Percentiles rank a stretch among this genome's conserved stretches.
Conservation (phyloP, 1,139 yeast genomes). For the Saccharomyces hybrid region DNA sequence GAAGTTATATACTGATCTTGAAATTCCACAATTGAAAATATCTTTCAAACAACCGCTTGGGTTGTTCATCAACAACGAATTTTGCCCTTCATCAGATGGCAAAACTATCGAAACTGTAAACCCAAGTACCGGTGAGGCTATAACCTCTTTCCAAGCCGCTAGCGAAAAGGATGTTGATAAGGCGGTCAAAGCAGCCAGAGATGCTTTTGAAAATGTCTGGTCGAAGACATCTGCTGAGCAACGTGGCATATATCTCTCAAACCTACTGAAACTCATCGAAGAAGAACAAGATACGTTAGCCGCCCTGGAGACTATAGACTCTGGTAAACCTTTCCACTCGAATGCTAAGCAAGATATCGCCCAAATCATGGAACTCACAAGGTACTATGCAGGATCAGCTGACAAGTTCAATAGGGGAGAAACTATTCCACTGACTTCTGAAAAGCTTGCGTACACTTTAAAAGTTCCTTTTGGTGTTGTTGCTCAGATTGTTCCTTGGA, state of each 20-base stretch:
- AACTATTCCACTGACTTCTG: conserved; percentile 56
- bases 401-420: conserved; percentile 69
- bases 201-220: conserved; percentile 55
- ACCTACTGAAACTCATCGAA: conserved; percentile 46
- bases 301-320: conserved; percentile 54
- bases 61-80: conserved; percentile 58
- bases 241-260: conserved; percentile 42
- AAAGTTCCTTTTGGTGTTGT: conserved; percentile 80
- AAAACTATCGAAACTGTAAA: conserved; percentile 49
- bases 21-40: conserved; percentile 17
- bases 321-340: conserved; percentile 53
- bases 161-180: conserved; percentile 59
- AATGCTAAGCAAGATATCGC: conserved; percentile 56
- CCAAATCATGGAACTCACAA: conserved; percentile 51
- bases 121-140: conserved; percentile 62
- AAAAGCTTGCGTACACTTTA: conserved; percentile 66
- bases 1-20: conserved; percentile 5
- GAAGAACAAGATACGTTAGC: conserved; percentile 45
- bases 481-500: conserved; percentile 73
- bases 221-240: conserved; percentile 41
- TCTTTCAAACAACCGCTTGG: conserved; percentile 48
- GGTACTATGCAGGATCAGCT: conserved; percentile 80
- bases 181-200: conserved; percentile 69
- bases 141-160: conserved; percentile 63
- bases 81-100: conserved; percentile 42